Conservation (phyloP, 2,329 filamentous ascomycete species). For the Neopestalotiopsis rosae region DNA sequence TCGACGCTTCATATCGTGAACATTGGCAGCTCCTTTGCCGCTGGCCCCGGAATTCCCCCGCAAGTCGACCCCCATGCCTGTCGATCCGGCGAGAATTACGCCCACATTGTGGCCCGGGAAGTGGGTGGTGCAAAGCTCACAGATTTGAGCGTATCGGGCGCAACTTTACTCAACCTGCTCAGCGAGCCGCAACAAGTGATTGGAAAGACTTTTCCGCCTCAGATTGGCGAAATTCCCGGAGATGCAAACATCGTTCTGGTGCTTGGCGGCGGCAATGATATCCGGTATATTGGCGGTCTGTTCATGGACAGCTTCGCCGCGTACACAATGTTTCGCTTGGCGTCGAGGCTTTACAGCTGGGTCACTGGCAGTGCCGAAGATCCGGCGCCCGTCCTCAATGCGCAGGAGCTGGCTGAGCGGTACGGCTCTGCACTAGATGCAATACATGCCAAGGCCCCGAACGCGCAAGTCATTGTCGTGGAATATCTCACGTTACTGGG, state of each 20-base stretch:
- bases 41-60: slow-evolving; percentile 19
- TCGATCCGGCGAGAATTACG: slow-evolving; percentile 21
- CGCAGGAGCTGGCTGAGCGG: slow-evolving; percentile 29
- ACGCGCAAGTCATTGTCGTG: slow-evolving; percentile 47
- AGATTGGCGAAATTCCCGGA: slow-evolving; percentile 38
- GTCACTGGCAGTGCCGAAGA: slow-evolving; percentile 4
- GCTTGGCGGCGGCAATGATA: slow-evolving; percentile 44
- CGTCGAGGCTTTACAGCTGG: slow-evolving; percentile 7
- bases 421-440: slow-evolving; percentile 32
- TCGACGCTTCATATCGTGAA: slow-evolving; percentile 18
- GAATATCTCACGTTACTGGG: slow-evolving; percentile 42
- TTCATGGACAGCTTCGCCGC: slow-evolving; percentile 24
- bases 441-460: slow-evolving; percentile 42
- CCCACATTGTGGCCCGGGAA: slow-evolving; percentile 5
- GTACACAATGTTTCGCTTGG: not conserved
- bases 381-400: slow-evolving; percentile 19
- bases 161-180: slow-evolving; percentile 43
- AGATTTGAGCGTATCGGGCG: slow-evolving; percentile 41
- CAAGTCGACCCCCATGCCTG: slow-evolving; percentile 1
- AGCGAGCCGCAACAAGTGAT: slow-evolving; percentile 36
- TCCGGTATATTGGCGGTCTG: slow-evolving; percentile 42
- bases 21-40: slow-evolving; percentile 20
- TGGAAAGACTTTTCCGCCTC: slow-evolving; percentile 36
- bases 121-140: slow-evolving; percentile 26
- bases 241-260: slow-evolving; percentile 43